phyloP scores from a whole-genome alignment of 805 yeast genomes.

The Myxozyma neglecta region DNA sequence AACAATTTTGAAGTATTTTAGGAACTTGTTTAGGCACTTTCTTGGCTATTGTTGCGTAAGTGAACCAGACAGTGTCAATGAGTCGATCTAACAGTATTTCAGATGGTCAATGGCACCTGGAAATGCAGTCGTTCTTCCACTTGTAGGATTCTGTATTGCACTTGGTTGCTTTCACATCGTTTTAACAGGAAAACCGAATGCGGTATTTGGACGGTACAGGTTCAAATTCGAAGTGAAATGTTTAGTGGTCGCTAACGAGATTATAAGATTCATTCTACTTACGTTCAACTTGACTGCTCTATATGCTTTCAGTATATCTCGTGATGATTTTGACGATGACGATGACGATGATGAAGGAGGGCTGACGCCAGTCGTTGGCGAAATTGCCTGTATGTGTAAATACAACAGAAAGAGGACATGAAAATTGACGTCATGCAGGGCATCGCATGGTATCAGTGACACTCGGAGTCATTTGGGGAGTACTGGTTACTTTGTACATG shows the following conservation, averaged over 20 bases:
- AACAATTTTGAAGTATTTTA: conserved; percentile 42
- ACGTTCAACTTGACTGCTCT: conserved; percentile 78
- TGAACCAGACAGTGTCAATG: not conserved
- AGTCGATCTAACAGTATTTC: not conserved
- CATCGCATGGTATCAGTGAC: conserved; percentile 75
- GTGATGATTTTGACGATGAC: conserved; percentile 45
- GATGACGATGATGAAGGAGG: conserved; percentile 67
- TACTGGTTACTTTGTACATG: conserved; percentile 55
- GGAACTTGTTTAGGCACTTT: conserved; percentile 76
- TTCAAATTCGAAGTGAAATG: not conserved
- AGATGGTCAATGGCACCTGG: conserved; percentile 60
- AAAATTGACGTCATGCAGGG: conserved; percentile 33
- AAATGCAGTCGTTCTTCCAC: conserved; percentile 54
- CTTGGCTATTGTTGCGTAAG: conserved; percentile 51
- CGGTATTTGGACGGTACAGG: conserved; percentile 40
- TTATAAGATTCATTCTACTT: conserved; percentile 54
- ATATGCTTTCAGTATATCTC: conserved; percentile 67
- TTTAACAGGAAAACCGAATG: conserved; percentile 56
- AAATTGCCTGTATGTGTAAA: conserved; percentile 53
- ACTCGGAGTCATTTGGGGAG: conserved; percentile 75
- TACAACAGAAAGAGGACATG: not conserved
- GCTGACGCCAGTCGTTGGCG: conserved; percentile 61
- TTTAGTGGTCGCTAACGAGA: conserved; percentile 55
- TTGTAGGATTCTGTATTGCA: conserved; percentile 46
- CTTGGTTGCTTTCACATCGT: conserved; percentile 53